Evolutionary conservation across 805 yeast genomes (phyloP).

Genomic region (Pichia cabralensis): DNA sequence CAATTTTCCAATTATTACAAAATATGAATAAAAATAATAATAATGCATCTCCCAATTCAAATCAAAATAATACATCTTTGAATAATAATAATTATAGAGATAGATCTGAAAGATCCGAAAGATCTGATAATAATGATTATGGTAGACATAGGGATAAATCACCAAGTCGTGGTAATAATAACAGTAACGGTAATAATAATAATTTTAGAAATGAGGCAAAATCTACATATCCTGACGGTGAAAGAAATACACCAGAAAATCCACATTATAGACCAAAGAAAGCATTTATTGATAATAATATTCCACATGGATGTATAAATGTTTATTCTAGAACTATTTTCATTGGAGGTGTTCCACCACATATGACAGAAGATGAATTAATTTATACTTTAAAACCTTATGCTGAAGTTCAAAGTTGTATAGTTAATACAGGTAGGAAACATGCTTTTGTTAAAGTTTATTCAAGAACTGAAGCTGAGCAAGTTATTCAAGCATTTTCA

Average conservation of each 20-base stretch:
- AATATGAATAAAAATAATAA: slow-evolving; percentile 31
- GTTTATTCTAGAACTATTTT: slow-evolving; percentile 86
- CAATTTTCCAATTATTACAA: slow-evolving; percentile 44
- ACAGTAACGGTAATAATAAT: too few relatives aligned
- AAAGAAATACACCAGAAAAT: slow-evolving; percentile 58
- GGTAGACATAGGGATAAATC: slow-evolving; percentile 48
- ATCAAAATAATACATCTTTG: slow-evolving; percentile 14
- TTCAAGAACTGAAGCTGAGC: slow-evolving; percentile 86
- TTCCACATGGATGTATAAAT: slow-evolving; percentile 72
- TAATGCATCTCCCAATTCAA: slow-evolving; percentile 4
- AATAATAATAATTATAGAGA: slow-evolving; percentile 21
- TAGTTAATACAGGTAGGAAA: slow-evolving; percentile 77
- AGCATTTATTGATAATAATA: slow-evolving; percentile 55
- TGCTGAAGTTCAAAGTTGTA: slow-evolving; percentile 87
- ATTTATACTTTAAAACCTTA: slow-evolving; percentile 65
- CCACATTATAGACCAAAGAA: slow-evolving; percentile 71
- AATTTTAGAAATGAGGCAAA: slow-evolving; percentile 10
- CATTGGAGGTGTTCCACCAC: slow-evolving; percentile 84
- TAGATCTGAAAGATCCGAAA: slow-evolving; percentile 20
- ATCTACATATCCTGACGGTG: slow-evolving; percentile 37
- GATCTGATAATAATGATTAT: slow-evolving; percentile 13
- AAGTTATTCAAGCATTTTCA: slow-evolving; percentile 59
- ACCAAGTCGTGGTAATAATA: too few relatives aligned
- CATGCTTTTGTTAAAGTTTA: slow-evolving; percentile 95
- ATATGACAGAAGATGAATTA: slow-evolving; percentile 69